phyloP scores from a whole-genome alignment of 305 asterid genomes.

The Fraxinus floribunda region DNA sequence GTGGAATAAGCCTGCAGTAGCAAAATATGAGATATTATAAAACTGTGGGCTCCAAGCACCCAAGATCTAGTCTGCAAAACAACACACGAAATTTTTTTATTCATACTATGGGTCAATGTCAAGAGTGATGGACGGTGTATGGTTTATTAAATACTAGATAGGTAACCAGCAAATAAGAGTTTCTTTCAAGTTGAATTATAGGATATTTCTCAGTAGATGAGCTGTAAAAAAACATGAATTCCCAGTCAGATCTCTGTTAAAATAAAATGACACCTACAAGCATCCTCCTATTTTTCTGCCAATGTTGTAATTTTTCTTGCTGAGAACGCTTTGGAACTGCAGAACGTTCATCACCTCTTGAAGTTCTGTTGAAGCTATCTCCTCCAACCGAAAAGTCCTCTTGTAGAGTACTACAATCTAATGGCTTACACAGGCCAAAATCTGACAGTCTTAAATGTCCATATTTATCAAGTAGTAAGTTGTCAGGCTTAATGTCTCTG shows the following conservation, averaged over 20 bases:
- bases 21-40: slow-evolving; percentile 20
- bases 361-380: slow-evolving; percentile 44
- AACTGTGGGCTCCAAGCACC: slow-evolving; percentile 11
- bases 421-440: slow-evolving; percentile 96
- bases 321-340: slow-evolving; percentile 80
- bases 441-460: slow-evolving; percentile 92
- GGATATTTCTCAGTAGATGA: not conserved
- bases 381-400: slow-evolving; percentile 76
- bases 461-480: slow-evolving; percentile 85
- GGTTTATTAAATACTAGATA: slow-evolving; percentile 16
- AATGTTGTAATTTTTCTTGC: slow-evolving; percentile 89
- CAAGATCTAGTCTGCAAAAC: slow-evolving; percentile 19
- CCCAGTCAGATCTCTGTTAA: not conserved
- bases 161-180: slow-evolving; percentile 6
- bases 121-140: slow-evolving; percentile 19
- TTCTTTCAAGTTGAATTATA: not conserved
- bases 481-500: slow-evolving; percentile 98
- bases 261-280: slow-evolving; percentile 60
- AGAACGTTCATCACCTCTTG: slow-evolving; percentile 47
- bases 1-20: slow-evolving; percentile 89
- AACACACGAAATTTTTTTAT: not conserved
- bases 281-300: slow-evolving; percentile 96
- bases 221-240: not conserved
- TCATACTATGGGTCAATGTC: slow-evolving; percentile 7
- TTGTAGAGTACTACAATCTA: slow-evolving; percentile 80